Conservation (phyloP, 495 filamentous ascomycete genomes). For the Penicillium pulvis region DNA sequence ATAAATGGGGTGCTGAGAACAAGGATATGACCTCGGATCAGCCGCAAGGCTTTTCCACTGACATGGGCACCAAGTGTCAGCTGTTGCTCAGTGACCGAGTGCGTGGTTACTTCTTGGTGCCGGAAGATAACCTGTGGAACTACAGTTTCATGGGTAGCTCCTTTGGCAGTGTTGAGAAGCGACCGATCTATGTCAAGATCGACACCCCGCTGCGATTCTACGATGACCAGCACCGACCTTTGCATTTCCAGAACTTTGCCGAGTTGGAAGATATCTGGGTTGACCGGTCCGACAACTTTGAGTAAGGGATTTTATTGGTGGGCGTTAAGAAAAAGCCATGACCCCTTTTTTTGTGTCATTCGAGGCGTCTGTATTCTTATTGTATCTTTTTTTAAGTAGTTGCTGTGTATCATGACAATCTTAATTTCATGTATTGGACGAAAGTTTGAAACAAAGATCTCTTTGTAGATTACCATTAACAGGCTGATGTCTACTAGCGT, state of each 20-base stretch:
- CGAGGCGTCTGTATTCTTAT: constrained; percentile 21
- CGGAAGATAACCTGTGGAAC: constrained; percentile 92
- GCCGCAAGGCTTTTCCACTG: constrained; percentile 88
- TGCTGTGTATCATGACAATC: constrained; percentile 31
- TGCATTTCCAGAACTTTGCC: constrained; percentile 94
- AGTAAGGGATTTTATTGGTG: constrained; percentile 43
- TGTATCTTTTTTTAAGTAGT: constrained; percentile 10
- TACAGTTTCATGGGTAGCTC: constrained; percentile 95
- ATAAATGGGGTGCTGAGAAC: constrained; percentile 98
- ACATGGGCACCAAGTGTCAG: constrained; percentile 95
- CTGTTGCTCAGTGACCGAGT: constrained; percentile 89
- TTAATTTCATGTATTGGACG: constrained; percentile 32
- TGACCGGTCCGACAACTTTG: constrained; percentile 84
- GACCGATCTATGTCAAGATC: constrained; percentile 84
- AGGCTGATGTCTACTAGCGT: not conserved
- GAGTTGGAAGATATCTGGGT: constrained; percentile 91
- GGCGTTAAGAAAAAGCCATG: constrained; percentile 29
- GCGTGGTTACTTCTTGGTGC: constrained; percentile 92
- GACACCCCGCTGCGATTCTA: constrained; percentile 91
- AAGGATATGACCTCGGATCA: constrained; percentile 88
- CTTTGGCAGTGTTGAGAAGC: constrained; percentile 88
- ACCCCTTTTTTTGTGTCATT: constrained; percentile 20
- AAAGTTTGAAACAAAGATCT: constrained; percentile 25
- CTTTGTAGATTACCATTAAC: constrained; percentile 12
- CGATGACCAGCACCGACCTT: constrained; percentile 84